These are phyloP conservation scores for Solanum rostratum DNA, from an alignment of 257 asterid species.

Conservation along the genomic window DNA sequence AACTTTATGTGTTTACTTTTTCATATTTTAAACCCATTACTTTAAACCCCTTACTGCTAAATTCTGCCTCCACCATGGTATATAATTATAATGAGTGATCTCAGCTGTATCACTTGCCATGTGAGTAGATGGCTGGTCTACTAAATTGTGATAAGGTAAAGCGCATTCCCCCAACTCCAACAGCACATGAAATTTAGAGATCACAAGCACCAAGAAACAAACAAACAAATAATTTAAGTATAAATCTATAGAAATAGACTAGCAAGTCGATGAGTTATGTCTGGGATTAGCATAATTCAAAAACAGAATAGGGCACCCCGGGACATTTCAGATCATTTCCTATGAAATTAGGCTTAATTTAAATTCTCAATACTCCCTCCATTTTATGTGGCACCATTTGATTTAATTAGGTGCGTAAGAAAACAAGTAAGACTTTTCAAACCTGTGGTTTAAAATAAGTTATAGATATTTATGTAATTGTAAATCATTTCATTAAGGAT, in stretches of 20 bases:
- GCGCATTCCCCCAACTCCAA: neutral
- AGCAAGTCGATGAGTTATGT: neutral
- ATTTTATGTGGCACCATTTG: too few species aligned
- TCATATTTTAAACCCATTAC: neutral
- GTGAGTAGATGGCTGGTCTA: neutral
- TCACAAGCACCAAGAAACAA: neutral
- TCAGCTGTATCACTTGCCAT: neutral
- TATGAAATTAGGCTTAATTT: neutral
- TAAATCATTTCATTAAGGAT: too few species aligned
- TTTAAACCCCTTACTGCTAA: too few species aligned
- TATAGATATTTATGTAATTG: too few species aligned
- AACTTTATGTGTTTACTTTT: too few species aligned
- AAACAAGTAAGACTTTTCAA: too few species aligned
- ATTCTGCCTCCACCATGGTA: neutral
- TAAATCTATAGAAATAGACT: neutral
- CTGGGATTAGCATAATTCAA: neutral
- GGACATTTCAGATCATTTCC: neutral
- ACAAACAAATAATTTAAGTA: neutral
- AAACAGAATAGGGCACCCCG: neutral
- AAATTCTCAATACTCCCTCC: neutral
- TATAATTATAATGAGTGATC: neutral
- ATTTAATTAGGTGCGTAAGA: too few species aligned
- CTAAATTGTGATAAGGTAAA: neutral
- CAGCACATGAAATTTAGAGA: neutral
- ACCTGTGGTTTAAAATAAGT: too few species aligned